These are phyloP conservation scores for Martiniozyma asiatica DNA, from an alignment of 1,139 yeast genomes.

Conservation along the genomic window DNA sequence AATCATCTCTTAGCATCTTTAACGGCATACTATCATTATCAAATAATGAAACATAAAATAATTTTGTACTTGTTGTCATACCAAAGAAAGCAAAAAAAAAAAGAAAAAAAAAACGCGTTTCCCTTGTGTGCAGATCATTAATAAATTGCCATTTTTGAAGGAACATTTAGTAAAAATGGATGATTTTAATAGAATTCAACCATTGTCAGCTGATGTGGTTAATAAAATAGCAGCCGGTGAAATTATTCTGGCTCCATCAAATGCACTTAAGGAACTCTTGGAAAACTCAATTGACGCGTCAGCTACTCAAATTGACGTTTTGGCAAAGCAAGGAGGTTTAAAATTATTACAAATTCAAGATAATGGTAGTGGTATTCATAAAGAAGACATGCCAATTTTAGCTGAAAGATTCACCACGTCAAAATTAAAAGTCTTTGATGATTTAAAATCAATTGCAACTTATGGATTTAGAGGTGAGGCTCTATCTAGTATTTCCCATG, in stretches of 20 bases:
- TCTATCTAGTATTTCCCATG: constrained; percentile 47
- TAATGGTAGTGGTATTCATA: constrained; percentile 39
- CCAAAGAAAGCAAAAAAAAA: too few species aligned
- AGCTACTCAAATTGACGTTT: constrained; percentile 35
- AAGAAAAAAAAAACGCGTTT: neutral
- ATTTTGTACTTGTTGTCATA: too few species aligned
- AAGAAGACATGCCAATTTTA: constrained; percentile 33
- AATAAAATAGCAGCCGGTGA: constrained; percentile 97
- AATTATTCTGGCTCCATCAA: constrained; percentile 86
- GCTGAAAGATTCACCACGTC: constrained; percentile 52
- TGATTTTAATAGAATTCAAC: constrained; percentile 23
- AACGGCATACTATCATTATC: too few species aligned
- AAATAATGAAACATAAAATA: too few species aligned
- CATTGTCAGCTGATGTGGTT: constrained; percentile 58
- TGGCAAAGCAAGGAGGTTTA: constrained; percentile 44
- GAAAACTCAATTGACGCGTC: constrained; percentile 46
- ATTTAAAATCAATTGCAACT: constrained; percentile 35
- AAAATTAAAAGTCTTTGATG: constrained; percentile 37
- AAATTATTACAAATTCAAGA: constrained; percentile 42
- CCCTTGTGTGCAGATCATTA: neutral
- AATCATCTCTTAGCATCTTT: constrained; percentile 18
- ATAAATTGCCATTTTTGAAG: constrained; percentile 1
- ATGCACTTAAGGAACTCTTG: constrained; percentile 47
- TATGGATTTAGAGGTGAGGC: constrained; percentile 59
- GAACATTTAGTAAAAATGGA: too few species aligned